phyloP scores from a whole-genome alignment of 73 alveolate species.

The Paramecium sexaurelia region DNA sequence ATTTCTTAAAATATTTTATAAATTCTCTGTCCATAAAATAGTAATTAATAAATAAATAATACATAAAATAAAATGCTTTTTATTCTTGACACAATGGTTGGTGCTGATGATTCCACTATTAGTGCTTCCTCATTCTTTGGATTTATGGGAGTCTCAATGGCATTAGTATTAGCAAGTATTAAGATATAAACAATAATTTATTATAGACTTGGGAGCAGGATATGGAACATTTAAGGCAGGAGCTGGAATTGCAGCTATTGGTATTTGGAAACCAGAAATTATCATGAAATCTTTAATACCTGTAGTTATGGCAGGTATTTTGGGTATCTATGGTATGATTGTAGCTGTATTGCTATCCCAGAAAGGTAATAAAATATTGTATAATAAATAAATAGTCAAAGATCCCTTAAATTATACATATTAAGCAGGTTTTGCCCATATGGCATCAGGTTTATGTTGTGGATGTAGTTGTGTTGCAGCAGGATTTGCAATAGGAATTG shows the following conservation, averaged over 20 bases:
- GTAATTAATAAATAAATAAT: neutral
- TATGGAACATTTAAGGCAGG: conserved; percentile 96
- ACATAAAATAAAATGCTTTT: neutral
- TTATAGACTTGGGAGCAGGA: conserved; percentile 92
- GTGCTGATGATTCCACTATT: neutral
- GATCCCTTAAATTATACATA: neutral
- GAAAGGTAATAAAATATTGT: conserved; percentile 43
- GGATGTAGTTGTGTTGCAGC: conserved; percentile 94
- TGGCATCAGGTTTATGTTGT: conserved; percentile 86
- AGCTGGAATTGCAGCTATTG: conserved; percentile 92
- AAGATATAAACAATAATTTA: neutral
- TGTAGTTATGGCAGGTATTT: conserved; percentile 88
- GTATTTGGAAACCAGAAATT: conserved; percentile 84
- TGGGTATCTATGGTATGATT: conserved; percentile 86
- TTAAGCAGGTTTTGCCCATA: conserved; percentile 73
- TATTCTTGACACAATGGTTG: neutral
- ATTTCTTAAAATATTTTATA: neutral
- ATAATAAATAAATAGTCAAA: neutral
- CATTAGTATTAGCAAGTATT: conserved; percentile 88
- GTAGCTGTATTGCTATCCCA: conserved; percentile 78
- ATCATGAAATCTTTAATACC: conserved; percentile 84
- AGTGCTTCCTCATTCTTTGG: conserved; percentile 88
- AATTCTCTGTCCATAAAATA: neutral
- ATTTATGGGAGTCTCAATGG: conserved; percentile 96
- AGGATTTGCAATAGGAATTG: conserved; percentile 93